Conservation (phyloP, 2,329 filamentous ascomycete genomes). For the Nemania sp. region DNA sequence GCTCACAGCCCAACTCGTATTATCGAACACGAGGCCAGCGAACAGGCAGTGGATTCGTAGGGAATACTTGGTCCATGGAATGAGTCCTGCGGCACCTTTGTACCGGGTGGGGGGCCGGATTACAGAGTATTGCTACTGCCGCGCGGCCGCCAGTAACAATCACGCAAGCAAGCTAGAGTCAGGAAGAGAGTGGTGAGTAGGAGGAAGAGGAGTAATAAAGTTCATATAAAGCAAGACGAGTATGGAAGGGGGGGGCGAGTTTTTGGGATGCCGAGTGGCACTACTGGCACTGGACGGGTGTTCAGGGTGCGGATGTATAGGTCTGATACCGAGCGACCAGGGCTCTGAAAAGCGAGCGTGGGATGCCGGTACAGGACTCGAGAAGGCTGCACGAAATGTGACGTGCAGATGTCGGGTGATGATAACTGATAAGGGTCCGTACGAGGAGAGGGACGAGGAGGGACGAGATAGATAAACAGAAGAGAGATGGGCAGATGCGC, state of each 20-base stretch:
- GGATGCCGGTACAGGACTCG: conserved; percentile 30
- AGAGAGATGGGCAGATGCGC: conserved; percentile 17
- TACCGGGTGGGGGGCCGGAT: conserved; percentile 30
- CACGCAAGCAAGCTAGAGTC: conserved; percentile 13
- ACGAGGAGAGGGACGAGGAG: conserved; percentile 10
- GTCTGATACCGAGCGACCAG: conserved; percentile 36
- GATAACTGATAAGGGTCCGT: conserved; percentile 31
- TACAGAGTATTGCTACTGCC: conserved; percentile 33
- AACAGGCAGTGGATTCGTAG: conserved; percentile 41
- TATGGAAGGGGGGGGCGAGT: conserved; percentile 2
- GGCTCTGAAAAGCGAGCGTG: conserved; percentile 31
- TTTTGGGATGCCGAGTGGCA: conserved; percentile 28
- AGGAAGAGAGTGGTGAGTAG: conserved; percentile 7
- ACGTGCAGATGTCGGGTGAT: conserved; percentile 36
- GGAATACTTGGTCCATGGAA: conserved; percentile 51
- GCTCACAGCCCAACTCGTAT: conserved; percentile 42
- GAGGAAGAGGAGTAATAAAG: conserved; percentile 25
- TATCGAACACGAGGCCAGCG: conserved; percentile 47
- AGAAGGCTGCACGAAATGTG: conserved; percentile 33
- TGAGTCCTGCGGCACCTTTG: conserved; percentile 40
- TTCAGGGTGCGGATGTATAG: conserved; percentile 27
- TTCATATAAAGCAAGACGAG: conserved; percentile 31
- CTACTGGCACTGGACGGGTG: conserved; percentile 18
- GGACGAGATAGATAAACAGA: conserved; percentile 18
- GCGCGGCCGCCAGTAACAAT: conserved; percentile 30